phyloP scores from a whole-genome alignment of 371 early-diverging fungal genomes.

The Syncephalis plumigaleata region DNA sequence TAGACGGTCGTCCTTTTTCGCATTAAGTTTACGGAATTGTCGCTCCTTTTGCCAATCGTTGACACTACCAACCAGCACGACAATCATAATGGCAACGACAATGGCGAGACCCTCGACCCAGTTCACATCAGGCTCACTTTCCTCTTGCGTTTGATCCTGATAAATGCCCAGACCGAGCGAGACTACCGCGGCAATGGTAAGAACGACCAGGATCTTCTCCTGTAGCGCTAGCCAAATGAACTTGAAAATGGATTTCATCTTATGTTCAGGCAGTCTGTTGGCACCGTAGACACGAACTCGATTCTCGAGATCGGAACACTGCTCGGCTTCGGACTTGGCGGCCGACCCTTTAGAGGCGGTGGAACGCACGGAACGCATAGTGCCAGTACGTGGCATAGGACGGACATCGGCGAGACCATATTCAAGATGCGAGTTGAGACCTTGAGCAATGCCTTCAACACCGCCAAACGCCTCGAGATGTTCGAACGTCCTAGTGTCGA shows the following conservation, averaged over 20 bases:
- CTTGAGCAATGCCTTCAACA: neutral
- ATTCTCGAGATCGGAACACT: conserved; percentile 9
- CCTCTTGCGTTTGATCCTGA: conserved; percentile 36
- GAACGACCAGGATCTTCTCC: conserved; percentile 58
- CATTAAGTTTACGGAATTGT: conserved; percentile 69
- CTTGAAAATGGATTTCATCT: conserved; percentile 44
- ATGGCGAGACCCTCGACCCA: conserved; percentile 72
- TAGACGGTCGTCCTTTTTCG: conserved; percentile 61
- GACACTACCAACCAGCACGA: conserved; percentile 56
- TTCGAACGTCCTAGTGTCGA: conserved; percentile 1
- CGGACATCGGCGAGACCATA: too few species aligned
- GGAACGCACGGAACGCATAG: too few species aligned
- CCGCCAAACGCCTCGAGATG: conserved; percentile 3
- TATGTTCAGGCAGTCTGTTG: conserved; percentile 44
- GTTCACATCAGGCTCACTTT: conserved; percentile 24
- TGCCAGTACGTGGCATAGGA: too few species aligned
- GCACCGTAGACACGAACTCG: conserved; percentile 30
- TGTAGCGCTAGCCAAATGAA: conserved; percentile 68
- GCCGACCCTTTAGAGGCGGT: too few species aligned
- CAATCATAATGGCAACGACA: conserved; percentile 57
- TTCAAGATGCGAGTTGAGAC: too few species aligned
- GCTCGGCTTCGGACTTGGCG: too few species aligned
- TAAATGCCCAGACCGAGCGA: conserved; percentile 76
- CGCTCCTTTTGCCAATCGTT: conserved; percentile 78
- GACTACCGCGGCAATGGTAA: conserved; percentile 64